Evolutionary conservation across 805 yeast species (phyloP).

Genomic region (Ogataea philodendri): DNA sequence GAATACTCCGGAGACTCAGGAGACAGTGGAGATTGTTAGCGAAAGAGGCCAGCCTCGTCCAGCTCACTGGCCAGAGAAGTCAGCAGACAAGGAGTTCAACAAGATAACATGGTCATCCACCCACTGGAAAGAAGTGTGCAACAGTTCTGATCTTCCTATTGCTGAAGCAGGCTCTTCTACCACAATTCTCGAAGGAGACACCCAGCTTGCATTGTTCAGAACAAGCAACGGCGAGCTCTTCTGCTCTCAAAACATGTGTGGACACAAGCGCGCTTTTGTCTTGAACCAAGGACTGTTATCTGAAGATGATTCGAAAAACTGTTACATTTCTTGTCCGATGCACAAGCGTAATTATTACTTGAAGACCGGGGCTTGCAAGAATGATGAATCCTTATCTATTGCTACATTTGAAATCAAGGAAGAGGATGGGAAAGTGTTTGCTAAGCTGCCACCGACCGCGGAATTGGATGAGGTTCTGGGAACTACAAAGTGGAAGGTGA

Average conservation of each 20-base stretch:
- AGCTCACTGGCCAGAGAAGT: slow-evolving; percentile 35
- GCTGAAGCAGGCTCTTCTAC: slow-evolving; percentile 34
- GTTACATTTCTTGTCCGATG: slow-evolving; percentile 38
- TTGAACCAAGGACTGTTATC: slow-evolving; percentile 36
- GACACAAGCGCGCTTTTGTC: slow-evolving; percentile 40
- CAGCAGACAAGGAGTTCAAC: slow-evolving; percentile 28
- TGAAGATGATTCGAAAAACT: slow-evolving; percentile 31
- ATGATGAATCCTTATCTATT: slow-evolving; percentile 32
- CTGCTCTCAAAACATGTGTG: slow-evolving; percentile 42
- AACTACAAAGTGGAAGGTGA: slow-evolving; percentile 36
- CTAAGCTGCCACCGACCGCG: slow-evolving; percentile 32
- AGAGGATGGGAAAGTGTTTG: slow-evolving; percentile 30
- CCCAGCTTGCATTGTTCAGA: slow-evolving; percentile 38
- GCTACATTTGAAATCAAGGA: slow-evolving; percentile 37
- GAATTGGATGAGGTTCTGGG: slow-evolving; percentile 38
- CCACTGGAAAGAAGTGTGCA: slow-evolving; percentile 31
- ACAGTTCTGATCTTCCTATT: slow-evolving; percentile 28
- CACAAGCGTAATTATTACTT: slow-evolving; percentile 36
- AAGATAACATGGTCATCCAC: slow-evolving; percentile 34
- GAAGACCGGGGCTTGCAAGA: slow-evolving; percentile 33
- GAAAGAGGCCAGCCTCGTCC: slow-evolving; percentile 39
- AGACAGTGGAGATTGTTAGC: slow-evolving; percentile 34
- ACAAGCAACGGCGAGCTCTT: slow-evolving; percentile 30
- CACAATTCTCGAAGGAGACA: slow-evolving; percentile 34
- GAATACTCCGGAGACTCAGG: slow-evolving; percentile 32